Evolutionary conservation across 768 basidiomycete genomes (phyloP).

Genomic region (Psilocybe sp.): DNA sequence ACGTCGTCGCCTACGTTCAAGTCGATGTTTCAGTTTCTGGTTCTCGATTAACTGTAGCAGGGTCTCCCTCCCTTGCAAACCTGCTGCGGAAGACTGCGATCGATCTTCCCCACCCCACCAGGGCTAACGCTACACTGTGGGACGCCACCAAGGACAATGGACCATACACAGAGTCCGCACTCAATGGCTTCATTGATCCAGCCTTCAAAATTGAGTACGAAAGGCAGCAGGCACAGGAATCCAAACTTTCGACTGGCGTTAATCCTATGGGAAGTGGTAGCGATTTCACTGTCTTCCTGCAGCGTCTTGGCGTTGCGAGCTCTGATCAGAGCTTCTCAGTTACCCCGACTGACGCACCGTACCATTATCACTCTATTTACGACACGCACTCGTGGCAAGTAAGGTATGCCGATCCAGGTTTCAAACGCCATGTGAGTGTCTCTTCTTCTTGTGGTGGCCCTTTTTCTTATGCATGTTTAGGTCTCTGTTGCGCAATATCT

Average conservation of each 20-base stretch:
- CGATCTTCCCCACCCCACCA: conserved; percentile 72
- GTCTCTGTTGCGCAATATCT: conserved; percentile 65
- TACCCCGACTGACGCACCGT: conserved; percentile 55
- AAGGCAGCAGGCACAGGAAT: conserved; percentile 26
- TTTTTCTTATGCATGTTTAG: conserved; percentile 25
- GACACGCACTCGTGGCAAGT: conserved; percentile 75
- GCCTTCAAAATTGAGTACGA: conserved; percentile 40
- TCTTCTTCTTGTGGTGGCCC: too few relatives aligned
- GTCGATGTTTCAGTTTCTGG: conserved; percentile 68
- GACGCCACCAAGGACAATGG: conserved; percentile 68
- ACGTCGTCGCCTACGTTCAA: conserved; percentile 87
- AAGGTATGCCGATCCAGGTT: conserved; percentile 72
- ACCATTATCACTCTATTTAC: conserved; percentile 79
- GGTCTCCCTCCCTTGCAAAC: conserved; percentile 82
- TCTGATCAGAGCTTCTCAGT: conserved; percentile 38
- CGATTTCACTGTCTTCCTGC: conserved; percentile 91
- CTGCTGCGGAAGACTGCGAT: conserved; percentile 67
- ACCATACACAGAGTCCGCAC: conserved; percentile 34
- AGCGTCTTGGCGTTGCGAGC: conserved; percentile 57
- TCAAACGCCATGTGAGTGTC: conserved; percentile 62
- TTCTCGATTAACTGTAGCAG: conserved; percentile 52
- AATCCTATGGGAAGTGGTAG: conserved; percentile 78
- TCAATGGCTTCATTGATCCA: conserved; percentile 32
- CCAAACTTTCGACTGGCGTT: conserved; percentile 40
- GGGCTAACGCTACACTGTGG: conserved; percentile 68